Evolutionary conservation across 352 stramenopile genomes (phyloP).

Genomic region (Phytophthora sansomeana): DNA sequence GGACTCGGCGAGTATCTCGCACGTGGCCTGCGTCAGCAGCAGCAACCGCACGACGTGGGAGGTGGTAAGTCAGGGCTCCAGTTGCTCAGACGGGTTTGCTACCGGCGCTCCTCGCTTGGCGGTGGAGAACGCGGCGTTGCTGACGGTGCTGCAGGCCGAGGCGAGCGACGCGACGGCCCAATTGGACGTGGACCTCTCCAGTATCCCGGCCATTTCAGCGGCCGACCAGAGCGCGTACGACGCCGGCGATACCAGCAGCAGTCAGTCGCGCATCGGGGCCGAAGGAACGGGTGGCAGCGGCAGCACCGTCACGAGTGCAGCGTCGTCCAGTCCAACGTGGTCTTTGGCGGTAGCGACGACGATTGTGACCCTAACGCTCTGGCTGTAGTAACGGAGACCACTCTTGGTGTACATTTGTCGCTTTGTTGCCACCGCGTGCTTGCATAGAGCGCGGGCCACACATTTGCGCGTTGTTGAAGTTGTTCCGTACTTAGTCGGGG

Average conservation of each 20-base stretch:
- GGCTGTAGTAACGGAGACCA: conserved; percentile 5
- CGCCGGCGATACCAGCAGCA: conserved; percentile 36
- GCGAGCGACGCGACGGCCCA: conserved; percentile 38
- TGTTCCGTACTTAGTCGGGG: not conserved
- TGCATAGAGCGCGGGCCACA: not conserved
- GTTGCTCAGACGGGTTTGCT: conserved; percentile 42
- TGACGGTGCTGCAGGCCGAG: conserved; percentile 34
- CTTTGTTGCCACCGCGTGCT: not conserved
- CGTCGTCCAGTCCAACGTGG: not conserved
- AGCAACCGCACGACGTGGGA: conserved; percentile 49
- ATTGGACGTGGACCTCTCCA: conserved; percentile 50
- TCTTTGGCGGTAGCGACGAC: not conserved
- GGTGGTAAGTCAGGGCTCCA: conserved; percentile 44
- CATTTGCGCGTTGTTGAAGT: too few species aligned
- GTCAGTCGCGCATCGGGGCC: conserved; percentile 22
- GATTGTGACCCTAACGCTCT: conserved; percentile 3
- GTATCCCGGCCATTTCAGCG: conserved; percentile 54
- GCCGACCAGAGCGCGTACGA: conserved; percentile 54
- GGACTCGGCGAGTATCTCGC: conserved; percentile 39
- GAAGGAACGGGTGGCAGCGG: conserved; percentile 3
- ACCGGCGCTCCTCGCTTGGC: conserved; percentile 45
- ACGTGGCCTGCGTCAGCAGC: conserved; percentile 54
- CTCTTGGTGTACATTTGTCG: not conserved
- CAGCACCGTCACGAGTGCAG: conserved; percentile 14
- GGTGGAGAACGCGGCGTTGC: conserved; percentile 58